phyloP scores from a whole-genome alignment of 108 stramenopile species.

The Asterionellopsis glacialis region DNA sequence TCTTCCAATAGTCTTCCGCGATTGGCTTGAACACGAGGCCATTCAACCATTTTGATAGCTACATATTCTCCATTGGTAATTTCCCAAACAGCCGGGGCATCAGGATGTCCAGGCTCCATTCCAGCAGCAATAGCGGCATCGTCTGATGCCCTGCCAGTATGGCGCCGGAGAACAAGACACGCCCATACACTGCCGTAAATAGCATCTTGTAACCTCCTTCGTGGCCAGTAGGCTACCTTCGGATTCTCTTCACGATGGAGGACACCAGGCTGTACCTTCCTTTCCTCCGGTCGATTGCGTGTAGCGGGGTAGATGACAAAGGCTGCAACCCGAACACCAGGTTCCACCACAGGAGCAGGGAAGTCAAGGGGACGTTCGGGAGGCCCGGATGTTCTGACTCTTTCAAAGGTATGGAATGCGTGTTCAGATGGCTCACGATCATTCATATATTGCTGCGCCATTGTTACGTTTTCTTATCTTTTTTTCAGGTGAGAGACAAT shows the following conservation, averaged over 20 bases:
- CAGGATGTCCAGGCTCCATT: slow-evolving; percentile 64
- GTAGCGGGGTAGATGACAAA: slow-evolving; percentile 66
- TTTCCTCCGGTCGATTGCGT: slow-evolving; percentile 28
- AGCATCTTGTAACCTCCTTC: slow-evolving; percentile 73
- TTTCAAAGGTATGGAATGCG: slow-evolving; percentile 36
- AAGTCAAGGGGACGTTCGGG: slow-evolving; percentile 75
- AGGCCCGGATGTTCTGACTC: slow-evolving; percentile 37
- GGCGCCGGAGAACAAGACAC: slow-evolving; percentile 65
- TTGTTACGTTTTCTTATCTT: not conserved
- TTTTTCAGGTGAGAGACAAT: not conserved
- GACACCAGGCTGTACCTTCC: slow-evolving; percentile 46
- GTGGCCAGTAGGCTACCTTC: slow-evolving; percentile 70
- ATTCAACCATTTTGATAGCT: slow-evolving; percentile 90
- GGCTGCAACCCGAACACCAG: slow-evolving; percentile 72
- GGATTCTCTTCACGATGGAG: slow-evolving; percentile 53
- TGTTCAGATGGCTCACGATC: slow-evolving; percentile 1
- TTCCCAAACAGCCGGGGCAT: slow-evolving; percentile 85
- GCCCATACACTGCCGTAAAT: slow-evolving; percentile 84
- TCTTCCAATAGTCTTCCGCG: slow-evolving; percentile 82
- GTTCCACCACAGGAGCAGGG: slow-evolving; percentile 60
- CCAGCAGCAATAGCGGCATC: slow-evolving; percentile 79
- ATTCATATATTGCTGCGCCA: not conserved
- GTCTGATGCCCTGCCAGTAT: slow-evolving; percentile 67
- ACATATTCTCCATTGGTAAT: slow-evolving; percentile 54
- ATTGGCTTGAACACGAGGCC: slow-evolving; percentile 73